Evolutionary conservation across 2,329 filamentous ascomycete species (phyloP).

Genomic region (Raffaelea ambrosiae): DNA sequence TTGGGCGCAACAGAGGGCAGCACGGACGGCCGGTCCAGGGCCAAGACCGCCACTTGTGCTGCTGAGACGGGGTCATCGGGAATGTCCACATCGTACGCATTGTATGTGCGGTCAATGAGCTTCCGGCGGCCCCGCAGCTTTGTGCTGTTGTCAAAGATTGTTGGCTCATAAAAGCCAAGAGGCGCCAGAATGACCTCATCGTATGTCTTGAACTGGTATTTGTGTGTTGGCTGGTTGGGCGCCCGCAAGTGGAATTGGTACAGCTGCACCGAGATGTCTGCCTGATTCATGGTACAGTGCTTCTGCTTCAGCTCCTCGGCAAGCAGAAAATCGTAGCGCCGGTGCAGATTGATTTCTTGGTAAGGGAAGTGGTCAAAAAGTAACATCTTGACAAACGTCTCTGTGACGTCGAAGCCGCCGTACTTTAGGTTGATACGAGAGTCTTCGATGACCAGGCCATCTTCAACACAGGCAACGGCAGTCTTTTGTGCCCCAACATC

Average conservation of each 20-base stretch:
- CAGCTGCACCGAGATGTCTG: conserved; percentile 78
- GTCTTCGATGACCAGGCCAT: conserved; percentile 89
- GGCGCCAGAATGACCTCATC: conserved; percentile 92
- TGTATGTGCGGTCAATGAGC: conserved; percentile 79
- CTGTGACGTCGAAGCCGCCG: conserved; percentile 85
- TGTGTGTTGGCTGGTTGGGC: conserved; percentile 78
- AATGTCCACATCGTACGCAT: conserved; percentile 79
- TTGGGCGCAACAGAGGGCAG: conserved; percentile 31
- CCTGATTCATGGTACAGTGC: conserved; percentile 84
- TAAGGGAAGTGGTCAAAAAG: conserved; percentile 94
- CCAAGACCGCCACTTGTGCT: conserved; percentile 65
- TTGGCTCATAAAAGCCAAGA: conserved; percentile 87
- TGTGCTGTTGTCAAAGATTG: conserved; percentile 71
- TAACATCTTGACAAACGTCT: conserved; percentile 97
- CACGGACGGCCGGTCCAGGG: conserved; percentile 51
- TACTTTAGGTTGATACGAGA: conserved; percentile 93
- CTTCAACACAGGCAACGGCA: conserved; percentile 92
- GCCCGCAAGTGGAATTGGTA: conserved; percentile 87
- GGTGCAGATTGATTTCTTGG: conserved; percentile 81
- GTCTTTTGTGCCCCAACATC: conserved; percentile 97
- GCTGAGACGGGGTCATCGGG: conserved; percentile 84
- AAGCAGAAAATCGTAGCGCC: conserved; percentile 84
- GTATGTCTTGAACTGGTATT: conserved; percentile 94
- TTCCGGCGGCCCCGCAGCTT: conserved; percentile 76
- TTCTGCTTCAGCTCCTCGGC: conserved; percentile 95